Evolutionary conservation across 2,329 filamentous ascomycete species (phyloP), one percentile per base, ranked within the genome.

Genomic region (Aulographum hederae): DNA sequence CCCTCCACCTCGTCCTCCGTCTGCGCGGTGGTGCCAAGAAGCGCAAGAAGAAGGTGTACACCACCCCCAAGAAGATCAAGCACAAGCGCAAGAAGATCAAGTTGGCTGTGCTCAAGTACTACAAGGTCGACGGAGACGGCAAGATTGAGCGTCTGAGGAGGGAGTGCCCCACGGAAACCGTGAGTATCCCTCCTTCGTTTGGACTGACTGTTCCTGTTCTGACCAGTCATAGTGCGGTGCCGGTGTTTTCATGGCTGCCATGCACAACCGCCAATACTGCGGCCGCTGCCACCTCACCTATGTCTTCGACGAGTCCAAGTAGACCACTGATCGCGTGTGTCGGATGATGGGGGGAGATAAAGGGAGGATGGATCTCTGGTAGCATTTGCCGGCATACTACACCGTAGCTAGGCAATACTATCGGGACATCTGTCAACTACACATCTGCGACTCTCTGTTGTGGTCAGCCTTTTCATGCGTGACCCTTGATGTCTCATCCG

Each of bases 71-170:
- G 85, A 98, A 98, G 84, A 98, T 98, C 79, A 98, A 98, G 89
- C 89, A 98, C 78, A 98, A 98, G 85, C 79, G 84, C 72, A 98
- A 95, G 84, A 98, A 98, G 86, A 93, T 80, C 76, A 98, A 98
- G 79, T 70, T 98, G 63, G 89, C 89, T 55, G 86, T 98, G 51
- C 85, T 98, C 64, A 98, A 98, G 78, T 98, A 98, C 81, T 98
- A 98, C 81, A 98, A 98, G 81, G 89, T 98, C 53, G 89, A 95
- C 64, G 82, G 80, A 52, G 89, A 98, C 56, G 89, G 91, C 66
- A 95, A 95, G 78, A 95, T 98, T 54, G 89, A 98, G 79, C 89
- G 89, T 57, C 78, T 98, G 48, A 76, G 91, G 60, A 76, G 89
- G 64, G 91, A 98, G 75, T 98, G 89, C 72, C 89, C 91, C 47